phyloP scores from a whole-genome alignment of 169 alveolate species.

The Plasmodium vivax region DNA sequence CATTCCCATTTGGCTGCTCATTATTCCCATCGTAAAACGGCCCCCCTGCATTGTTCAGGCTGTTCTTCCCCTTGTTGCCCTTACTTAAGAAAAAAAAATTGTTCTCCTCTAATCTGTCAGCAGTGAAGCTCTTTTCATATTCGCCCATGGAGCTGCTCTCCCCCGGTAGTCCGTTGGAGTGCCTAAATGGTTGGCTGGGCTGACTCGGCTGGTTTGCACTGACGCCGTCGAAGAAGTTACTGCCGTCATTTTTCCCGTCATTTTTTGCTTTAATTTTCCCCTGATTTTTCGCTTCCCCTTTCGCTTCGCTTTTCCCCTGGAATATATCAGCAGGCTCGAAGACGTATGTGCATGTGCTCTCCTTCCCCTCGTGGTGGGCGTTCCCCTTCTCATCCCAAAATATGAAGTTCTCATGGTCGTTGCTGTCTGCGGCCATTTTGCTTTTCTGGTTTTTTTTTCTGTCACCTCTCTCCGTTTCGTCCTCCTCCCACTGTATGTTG shows the following conservation, averaged over 20 bases:
- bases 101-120: not conserved
- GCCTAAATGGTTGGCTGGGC: conserved; percentile 9
- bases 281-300: not conserved
- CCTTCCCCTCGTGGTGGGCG: not conserved
- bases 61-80: not conserved
- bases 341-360: not conserved
- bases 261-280: not conserved
- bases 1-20: not conserved
- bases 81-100: conserved; percentile 9
- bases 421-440: not conserved
- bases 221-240: conserved; percentile 17
- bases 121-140: not conserved
- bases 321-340: not conserved
- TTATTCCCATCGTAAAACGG: not conserved
- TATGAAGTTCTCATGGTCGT: not conserved
- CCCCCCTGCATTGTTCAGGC: not conserved
- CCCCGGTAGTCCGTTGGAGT: not conserved
- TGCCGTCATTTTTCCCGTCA: not conserved
- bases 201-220: not conserved
- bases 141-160: not conserved
- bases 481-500: not conserved
- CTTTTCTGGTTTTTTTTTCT: not conserved
- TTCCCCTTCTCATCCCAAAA: not conserved
- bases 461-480: not conserved
- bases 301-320: not conserved